Conservation (phyloP, 2,329 filamentous ascomycete species). For the Colletotrichum sp. region DNA sequence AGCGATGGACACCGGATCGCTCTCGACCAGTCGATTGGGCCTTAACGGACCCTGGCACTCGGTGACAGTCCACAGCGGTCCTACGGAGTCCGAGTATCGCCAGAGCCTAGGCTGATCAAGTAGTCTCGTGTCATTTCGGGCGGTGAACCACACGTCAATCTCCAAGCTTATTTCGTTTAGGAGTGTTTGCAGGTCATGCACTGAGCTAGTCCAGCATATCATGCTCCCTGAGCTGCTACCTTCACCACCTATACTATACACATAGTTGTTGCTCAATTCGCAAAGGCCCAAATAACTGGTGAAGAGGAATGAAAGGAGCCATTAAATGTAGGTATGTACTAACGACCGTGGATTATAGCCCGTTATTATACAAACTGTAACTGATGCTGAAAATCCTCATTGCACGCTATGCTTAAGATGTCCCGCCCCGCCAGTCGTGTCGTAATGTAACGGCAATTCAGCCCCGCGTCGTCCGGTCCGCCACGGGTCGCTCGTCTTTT, state of each 20-base stretch:
- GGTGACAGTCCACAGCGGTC: background rate
- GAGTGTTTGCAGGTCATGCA: background rate
- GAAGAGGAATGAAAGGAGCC: background rate
- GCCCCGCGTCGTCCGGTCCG: conserved; percentile 2
- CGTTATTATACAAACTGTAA: conserved; percentile 26
- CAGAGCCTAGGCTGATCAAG: background rate
- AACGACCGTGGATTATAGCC: conserved; percentile 25
- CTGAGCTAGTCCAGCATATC: background rate
- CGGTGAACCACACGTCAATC: background rate
- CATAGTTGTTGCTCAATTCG: background rate
- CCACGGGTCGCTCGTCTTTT: conserved; percentile 17
- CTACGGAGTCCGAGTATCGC: background rate
- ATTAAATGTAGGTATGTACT: conserved; percentile 23
- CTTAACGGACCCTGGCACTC: background rate
- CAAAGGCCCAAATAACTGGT: background rate
- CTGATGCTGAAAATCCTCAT: conserved; percentile 27
- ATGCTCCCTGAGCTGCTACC: background rate
- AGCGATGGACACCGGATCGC: background rate
- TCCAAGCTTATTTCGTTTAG: background rate
- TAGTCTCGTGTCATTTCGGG: background rate
- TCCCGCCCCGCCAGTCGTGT: conserved; percentile 19
- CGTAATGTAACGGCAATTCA: conserved; percentile 18
- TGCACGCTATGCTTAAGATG: conserved; percentile 35
- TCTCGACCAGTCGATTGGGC: background rate
- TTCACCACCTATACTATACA: background rate